phyloP scores from a whole-genome alignment of 495 filamentous ascomycete species.

The Thermochaetoides thermophila region DNA sequence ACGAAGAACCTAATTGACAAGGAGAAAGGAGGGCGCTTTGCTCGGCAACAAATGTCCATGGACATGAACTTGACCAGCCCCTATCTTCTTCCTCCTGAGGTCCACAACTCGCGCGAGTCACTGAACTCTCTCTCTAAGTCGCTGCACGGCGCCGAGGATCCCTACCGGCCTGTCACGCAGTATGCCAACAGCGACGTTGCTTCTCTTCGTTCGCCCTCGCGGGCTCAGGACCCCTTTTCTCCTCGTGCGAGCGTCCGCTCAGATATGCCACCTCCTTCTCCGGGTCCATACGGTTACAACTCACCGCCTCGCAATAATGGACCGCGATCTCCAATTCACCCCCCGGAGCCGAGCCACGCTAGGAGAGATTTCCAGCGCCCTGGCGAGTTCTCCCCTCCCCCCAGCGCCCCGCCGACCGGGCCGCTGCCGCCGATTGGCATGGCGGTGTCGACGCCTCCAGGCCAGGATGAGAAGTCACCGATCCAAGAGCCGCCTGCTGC shows the following conservation, averaged over 20 bases:
- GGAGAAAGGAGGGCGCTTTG: slow-evolving; percentile 38
- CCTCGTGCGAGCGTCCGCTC: no score
- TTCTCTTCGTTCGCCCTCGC: slow-evolving; percentile 38
- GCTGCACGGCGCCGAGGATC: slow-evolving; percentile 57
- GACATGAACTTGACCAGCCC: slow-evolving; percentile 69
- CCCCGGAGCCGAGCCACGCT: slow-evolving; percentile 13
- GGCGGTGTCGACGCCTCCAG: neutral
- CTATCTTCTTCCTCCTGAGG: slow-evolving; percentile 73
- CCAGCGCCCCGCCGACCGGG: slow-evolving; percentile 1
- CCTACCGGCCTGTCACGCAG: slow-evolving; percentile 58
- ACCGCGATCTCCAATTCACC: slow-evolving; percentile 9
- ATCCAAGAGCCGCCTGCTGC: slow-evolving; percentile 22
- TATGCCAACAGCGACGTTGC: slow-evolving; percentile 42
- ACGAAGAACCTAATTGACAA: slow-evolving; percentile 34
- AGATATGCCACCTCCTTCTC: no score
- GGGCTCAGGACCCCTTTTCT: slow-evolving; percentile 5
- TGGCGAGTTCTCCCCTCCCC: slow-evolving; percentile 2
- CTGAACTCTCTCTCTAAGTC: slow-evolving; percentile 68
- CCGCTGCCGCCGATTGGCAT: slow-evolving; percentile 7
- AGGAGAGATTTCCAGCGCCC: slow-evolving; percentile 4
- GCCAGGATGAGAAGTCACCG: slow-evolving; percentile 13
- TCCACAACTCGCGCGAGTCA: slow-evolving; percentile 70
- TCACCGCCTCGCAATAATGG: slow-evolving; percentile 18
- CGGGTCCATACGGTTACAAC: neutral
- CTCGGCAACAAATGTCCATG: slow-evolving; percentile 70